Evolutionary conservation across 2,329 filamentous ascomycete genomes (phyloP).

Genomic region (Aureobasidium sp.): DNA sequence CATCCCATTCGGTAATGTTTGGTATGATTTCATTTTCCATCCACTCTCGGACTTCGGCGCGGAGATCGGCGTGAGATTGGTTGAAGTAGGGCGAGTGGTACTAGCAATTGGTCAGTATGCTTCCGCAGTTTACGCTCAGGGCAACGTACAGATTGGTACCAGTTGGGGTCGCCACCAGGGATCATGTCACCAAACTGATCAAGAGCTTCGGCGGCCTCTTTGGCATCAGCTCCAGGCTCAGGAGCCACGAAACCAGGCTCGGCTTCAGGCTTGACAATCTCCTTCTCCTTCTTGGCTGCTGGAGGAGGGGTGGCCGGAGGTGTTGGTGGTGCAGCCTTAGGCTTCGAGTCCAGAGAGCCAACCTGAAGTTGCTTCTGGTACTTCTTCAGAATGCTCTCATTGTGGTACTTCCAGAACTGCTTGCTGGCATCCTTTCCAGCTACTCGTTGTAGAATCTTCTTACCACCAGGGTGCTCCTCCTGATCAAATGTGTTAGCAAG

Average conservation of each 20-base stretch:
- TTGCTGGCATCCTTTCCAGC: constrained; percentile 62
- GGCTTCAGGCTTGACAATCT: constrained; percentile 50
- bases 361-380: constrained; percentile 72
- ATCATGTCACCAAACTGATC: constrained; percentile 82
- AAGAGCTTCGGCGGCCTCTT: constrained; percentile 61
- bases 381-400: constrained; percentile 73
- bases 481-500: neutral
- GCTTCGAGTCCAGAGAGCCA: constrained; percentile 83
- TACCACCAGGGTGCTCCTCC: constrained; percentile 46
- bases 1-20: constrained; percentile 91
- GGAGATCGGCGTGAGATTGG: constrained; percentile 83
- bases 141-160: constrained; percentile 80
- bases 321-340: constrained; percentile 47
- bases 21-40: constrained; percentile 84
- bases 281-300: constrained; percentile 38
- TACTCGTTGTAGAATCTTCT: constrained; percentile 61
- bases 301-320: constrained; percentile 43
- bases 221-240: constrained; percentile 32
- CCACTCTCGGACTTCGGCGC: constrained; percentile 87
- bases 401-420: constrained; percentile 68
- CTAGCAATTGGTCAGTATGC: constrained; percentile 37
- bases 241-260: constrained; percentile 48
- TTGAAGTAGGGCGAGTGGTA: constrained; percentile 97
- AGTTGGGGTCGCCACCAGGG: constrained; percentile 84
- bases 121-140: neutral